Evolutionary conservation across 371 early-diverging fungal species (phyloP), one percentile per base, ranked within the genome.

Genomic region (Coemansia linderi): DNA sequence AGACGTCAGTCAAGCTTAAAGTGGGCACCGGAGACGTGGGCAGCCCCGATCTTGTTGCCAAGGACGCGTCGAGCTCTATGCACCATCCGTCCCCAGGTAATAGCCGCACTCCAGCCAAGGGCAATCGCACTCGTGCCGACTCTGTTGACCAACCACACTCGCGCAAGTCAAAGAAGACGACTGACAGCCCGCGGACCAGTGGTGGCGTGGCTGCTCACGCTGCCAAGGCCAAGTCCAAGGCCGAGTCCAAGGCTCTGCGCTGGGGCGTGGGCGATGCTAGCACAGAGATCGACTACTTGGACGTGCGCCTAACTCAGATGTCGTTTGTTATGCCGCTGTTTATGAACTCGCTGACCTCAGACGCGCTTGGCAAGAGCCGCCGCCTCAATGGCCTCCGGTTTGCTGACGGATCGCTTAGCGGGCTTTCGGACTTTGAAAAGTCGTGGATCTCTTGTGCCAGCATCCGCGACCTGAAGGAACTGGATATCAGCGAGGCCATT

Each of bases 261-360:
- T 83, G 83, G 83, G 71, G 72, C 19, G 62, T 83, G n/a, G 80
- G 79, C 59, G 83, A 82, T 59, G 75, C 77, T 31, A 75, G 77
- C 58, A 46, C 77, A 19, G 83, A 83, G 61, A 69, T 83, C 39
- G 81, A 83, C 59, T 74, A 83, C 50, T 29, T 83, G 50, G 83
- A 83, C 24, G 77, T 83, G 38, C 79, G 83, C 17, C 57, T 83
- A 38, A 61, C 72, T 0, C 72, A 83, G 63, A 58, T 71, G 68
- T 38, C 79, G 10, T 83, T 80, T 43, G 50, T 52, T 10, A 66
- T 82, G 73, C 82, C 82, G 0, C 48, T 83, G 36, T 83, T 83
- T 70, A 65, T 61, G 27, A 65, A 73, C 29, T 41, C 69, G 19
- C 56, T 69, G n/a, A 24, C 57, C 9, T 33, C 39, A 0, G 66